Base-by-base conservation (phyloP, 768 basidiomycete species). In the Collybiopsis luxurians region DNA sequence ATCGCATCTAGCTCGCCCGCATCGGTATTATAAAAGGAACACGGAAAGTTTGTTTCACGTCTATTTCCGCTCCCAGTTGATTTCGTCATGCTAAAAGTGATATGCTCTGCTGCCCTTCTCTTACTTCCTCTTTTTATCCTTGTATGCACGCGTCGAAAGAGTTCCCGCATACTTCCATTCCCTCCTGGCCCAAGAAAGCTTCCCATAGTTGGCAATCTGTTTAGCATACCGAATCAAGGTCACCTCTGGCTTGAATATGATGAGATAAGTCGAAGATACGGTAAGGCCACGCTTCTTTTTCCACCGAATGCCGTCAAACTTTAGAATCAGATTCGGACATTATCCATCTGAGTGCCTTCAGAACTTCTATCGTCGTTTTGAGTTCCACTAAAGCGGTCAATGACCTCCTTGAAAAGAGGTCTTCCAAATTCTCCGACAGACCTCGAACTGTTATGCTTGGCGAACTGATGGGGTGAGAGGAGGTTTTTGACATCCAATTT, bases 331-430 rank as follows among this genome's bases (percentile, higher is more conserved):
- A 59, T 31, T 63, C 64, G n/a, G 65, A 65, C 45, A 62, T 68
- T 34, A 61, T 69, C 23, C 67, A 67, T 55, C 50, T 69, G 3
- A 44, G 65, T 28, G 60, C 65, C 11, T 54, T 65, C 40, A 64
- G 65, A 9, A 64, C 57, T 15, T 63, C 64, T 19, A 61, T 70
- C 15, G 62, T 73, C 50, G 57, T 75, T 24, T 57, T 75, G 36
- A 75, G 70, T 54, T 70, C 68, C 10, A 56, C 62, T 45, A 64
- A 69, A 27, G 62, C 67, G n/a, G 71, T 69, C 2, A 67, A 64
- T 38, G 74, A 73, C 4, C 63, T 76, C 2, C 64, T 76, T 13
- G 70, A 74, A 30, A 68, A 67, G 36, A 60, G 70, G 5, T 72
- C 71, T 1, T 60, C 62, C 7, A 70, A 68, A 4, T 75, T 73